Conservation (phyloP, 768 basidiomycete genomes). For the Naganishia vaughanmartiniae region DNA sequence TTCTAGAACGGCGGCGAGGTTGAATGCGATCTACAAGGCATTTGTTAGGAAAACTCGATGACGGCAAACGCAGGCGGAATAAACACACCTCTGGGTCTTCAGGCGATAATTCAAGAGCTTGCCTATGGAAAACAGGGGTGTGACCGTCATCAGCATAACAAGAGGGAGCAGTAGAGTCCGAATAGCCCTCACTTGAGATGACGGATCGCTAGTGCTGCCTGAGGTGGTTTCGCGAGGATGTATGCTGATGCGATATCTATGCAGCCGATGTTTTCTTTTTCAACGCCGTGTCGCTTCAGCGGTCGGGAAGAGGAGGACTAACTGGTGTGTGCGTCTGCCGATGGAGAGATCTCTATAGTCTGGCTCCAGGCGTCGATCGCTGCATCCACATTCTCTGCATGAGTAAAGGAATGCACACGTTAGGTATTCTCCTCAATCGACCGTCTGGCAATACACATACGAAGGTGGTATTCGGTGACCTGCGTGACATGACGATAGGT, state of each 20-base stretch:
- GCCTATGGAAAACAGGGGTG: slow-evolving; percentile 27
- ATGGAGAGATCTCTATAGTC: slow-evolving; percentile 38
- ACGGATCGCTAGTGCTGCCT: slow-evolving; percentile 52
- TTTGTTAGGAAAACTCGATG: not conserved
- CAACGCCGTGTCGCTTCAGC: not conserved
- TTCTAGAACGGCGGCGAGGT: slow-evolving; percentile 50
- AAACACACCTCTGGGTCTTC: slow-evolving; percentile 49
- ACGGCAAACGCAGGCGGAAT: not conserved
- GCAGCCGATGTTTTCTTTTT: not conserved
- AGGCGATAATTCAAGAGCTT: slow-evolving; percentile 46
- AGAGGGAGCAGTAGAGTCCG: not conserved
- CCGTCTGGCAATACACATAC: slow-evolving; percentile 23
- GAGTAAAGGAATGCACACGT: not conserved
- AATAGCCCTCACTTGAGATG: slow-evolving; percentile 46
- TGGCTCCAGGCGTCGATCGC: slow-evolving; percentile 50
- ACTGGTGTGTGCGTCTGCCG: slow-evolving; percentile 53
- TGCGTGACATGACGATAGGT: slow-evolving; percentile 8
- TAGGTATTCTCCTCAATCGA: not conserved
- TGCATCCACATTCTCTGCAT: slow-evolving; percentile 41
- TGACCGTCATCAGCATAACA: not conserved
- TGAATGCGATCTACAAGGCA: slow-evolving; percentile 47
- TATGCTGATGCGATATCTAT: slow-evolving; percentile 52
- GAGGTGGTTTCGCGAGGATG: slow-evolving; percentile 50
- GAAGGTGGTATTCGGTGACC: slow-evolving; percentile 49
- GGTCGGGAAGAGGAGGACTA: slow-evolving; percentile 24